These are phyloP conservation scores for Lathyrus oleraceus DNA, from an alignment of 306 rosid genomes.

Conservation along the genomic window DNA sequence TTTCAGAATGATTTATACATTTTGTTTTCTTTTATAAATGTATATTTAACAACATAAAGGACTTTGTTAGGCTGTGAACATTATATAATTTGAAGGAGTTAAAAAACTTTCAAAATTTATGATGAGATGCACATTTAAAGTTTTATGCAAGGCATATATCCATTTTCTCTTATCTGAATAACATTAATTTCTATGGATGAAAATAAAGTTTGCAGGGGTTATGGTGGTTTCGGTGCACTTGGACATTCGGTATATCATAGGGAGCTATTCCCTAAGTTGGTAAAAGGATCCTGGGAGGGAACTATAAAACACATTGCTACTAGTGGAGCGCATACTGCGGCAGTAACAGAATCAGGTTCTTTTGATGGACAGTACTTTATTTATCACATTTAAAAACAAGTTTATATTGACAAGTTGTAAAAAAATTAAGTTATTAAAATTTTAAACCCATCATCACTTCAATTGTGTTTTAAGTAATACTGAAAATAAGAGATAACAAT, in stretches of 20 bases:
- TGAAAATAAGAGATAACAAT: too few relatives aligned
- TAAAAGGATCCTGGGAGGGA: constrained; percentile 80
- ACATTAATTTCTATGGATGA: constrained; percentile 45
- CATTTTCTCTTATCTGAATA: constrained; percentile 33
- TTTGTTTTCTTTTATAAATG: not conserved
- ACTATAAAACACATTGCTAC: constrained; percentile 72
- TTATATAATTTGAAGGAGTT: constrained; percentile 7
- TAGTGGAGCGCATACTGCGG: constrained; percentile 92
- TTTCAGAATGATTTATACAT: constrained; percentile 6
- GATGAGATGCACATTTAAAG: constrained; percentile 15
- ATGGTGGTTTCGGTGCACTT: constrained; percentile 98
- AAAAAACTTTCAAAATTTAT: not conserved
- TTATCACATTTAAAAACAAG: not conserved
- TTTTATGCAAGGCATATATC: constrained; percentile 7
- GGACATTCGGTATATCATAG: constrained; percentile 85
- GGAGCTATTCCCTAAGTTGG: constrained; percentile 81
- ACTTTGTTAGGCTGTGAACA: not conserved
- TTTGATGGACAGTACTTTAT: not conserved
- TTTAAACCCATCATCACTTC: not conserved
- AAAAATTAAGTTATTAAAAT: not conserved
- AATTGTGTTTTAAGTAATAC: not conserved
- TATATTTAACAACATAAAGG: not conserved
- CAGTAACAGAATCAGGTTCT: constrained; percentile 73
- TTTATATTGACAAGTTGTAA: constrained; percentile 10
- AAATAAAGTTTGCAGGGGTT: constrained; percentile 89